Conservation (phyloP, 2,329 filamentous ascomycete genomes). For the Trichoderma citrinoviride region DNA sequence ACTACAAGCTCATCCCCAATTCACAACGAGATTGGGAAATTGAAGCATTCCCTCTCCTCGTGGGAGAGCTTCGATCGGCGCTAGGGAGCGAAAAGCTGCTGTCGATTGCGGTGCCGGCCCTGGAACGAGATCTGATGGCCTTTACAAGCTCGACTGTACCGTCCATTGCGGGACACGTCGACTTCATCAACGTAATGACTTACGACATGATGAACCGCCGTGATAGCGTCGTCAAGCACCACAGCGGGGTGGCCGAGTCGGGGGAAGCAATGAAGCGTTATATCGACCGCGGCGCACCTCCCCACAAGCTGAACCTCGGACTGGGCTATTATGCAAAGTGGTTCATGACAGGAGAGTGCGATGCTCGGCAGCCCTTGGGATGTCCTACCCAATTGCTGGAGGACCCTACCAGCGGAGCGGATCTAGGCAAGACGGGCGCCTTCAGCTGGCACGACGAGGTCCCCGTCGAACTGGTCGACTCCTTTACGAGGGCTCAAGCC, state of each 20-base stretch:
- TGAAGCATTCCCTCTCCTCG: slow-evolving; percentile 59
- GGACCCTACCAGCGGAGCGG: slow-evolving; percentile 55
- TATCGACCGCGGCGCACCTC: slow-evolving; percentile 50
- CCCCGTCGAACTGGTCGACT: slow-evolving; percentile 51
- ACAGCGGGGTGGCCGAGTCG: slow-evolving; percentile 59
- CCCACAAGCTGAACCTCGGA: slow-evolving; percentile 58
- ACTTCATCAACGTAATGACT: slow-evolving; percentile 67
- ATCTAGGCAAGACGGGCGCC: slow-evolving; percentile 55
- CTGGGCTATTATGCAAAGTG: slow-evolving; percentile 68
- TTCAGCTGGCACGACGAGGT: slow-evolving; percentile 61
- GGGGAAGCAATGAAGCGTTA: slow-evolving; percentile 57
- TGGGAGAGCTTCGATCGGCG: slow-evolving; percentile 55
- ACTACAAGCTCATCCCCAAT: slow-evolving; percentile 66
- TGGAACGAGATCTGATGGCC: slow-evolving; percentile 64
- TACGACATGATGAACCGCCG: slow-evolving; percentile 71
- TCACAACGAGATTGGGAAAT: slow-evolving; percentile 59
- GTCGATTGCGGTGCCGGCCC: slow-evolving; percentile 66
- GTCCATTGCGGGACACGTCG: slow-evolving; percentile 56
- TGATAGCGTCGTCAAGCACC: slow-evolving; percentile 61
- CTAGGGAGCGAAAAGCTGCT: slow-evolving; percentile 58
- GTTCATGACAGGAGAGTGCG: slow-evolving; percentile 51
- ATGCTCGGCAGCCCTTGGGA: slow-evolving; percentile 45
- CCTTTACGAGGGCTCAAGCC: slow-evolving; percentile 55
- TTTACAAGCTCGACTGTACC: slow-evolving; percentile 59
- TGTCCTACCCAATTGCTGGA: slow-evolving; percentile 58